phyloP scores from a whole-genome alignment of 2,329 filamentous ascomycete species.

The Bertia moriformis region DNA sequence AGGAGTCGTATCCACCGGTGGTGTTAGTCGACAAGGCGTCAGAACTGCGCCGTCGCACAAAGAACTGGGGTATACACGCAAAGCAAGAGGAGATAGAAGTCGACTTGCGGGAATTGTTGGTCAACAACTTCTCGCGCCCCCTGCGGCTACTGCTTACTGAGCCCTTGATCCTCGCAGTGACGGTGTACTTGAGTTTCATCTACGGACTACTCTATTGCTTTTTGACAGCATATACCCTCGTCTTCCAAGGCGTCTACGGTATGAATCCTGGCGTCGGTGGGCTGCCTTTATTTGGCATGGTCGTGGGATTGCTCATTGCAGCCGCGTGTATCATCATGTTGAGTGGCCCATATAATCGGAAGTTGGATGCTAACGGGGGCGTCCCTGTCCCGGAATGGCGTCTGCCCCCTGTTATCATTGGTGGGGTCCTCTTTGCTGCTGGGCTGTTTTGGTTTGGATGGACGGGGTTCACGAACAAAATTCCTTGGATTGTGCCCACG shows the following conservation, averaged over 20 bases:
- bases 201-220: constrained; percentile 47
- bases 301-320: constrained; percentile 34
- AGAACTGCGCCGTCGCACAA: constrained; percentile 17
- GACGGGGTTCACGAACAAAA: constrained; percentile 17
- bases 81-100: constrained; percentile 24
- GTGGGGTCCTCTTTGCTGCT: constrained; percentile 15
- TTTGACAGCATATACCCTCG: constrained; percentile 45
- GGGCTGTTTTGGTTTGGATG: constrained; percentile 36
- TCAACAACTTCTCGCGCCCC: constrained; percentile 16
- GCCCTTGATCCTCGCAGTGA: constrained; percentile 28
- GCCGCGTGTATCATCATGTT: constrained; percentile 28
- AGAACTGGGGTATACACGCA: constrained; percentile 22
- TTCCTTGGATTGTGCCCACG: constrained; percentile 19
- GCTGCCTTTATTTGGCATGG: constrained; percentile 49
- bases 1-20: constrained; percentile 28
- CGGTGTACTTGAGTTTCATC: constrained; percentile 30
- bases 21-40: constrained; percentile 19
- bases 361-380: constrained; percentile 24
- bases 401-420: constrained; percentile 15
- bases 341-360: constrained; percentile 28
- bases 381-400: constrained; percentile 20
- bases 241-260: constrained; percentile 38
- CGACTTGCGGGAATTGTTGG: constrained; percentile 19
- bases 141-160: constrained; percentile 25
- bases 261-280: constrained; percentile 39